phyloP scores from a whole-genome alignment of 352 stramenopile genomes.

The Phytophthora pluvialis region DNA sequence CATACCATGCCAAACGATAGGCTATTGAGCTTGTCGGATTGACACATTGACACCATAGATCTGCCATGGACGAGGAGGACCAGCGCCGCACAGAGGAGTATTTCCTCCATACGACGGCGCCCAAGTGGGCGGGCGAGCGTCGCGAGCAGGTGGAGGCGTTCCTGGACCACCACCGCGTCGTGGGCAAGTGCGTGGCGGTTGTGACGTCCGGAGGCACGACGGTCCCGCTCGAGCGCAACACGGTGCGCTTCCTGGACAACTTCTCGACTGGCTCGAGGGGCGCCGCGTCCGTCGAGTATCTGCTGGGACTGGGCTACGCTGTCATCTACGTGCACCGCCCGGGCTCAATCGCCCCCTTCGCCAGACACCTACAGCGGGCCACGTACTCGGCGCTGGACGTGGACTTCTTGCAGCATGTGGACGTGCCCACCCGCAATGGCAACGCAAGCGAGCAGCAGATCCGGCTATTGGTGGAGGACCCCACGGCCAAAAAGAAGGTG shows the following conservation, averaged over 20 bases:
- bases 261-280: conserved; percentile 96
- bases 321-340: conserved; percentile 96
- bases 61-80: conserved; percentile 27
- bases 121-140: conserved; percentile 40
- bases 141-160: conserved; percentile 62
- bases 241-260: conserved; percentile 98
- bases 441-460: conserved; percentile 40
- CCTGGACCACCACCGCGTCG: conserved; percentile 63
- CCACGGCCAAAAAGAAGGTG: conserved; percentile 48
- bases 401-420: conserved; percentile 68
- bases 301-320: conserved; percentile 94
- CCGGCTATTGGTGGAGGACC: conserved; percentile 42
- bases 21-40: too few species aligned
- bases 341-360: conserved; percentile 88
- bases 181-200: conserved; percentile 89
- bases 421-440: conserved; percentile 22
- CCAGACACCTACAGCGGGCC: conserved; percentile 66
- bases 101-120: conserved; percentile 57
- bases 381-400: conserved; percentile 70
- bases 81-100: conserved; percentile 52
- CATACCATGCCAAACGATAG: neutral
- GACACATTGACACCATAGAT: too few species aligned
- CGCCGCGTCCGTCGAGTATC: conserved; percentile 88
- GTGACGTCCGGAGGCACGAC: conserved; percentile 97
- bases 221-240: conserved; percentile 95